Base-by-base conservation (phyloP, 2,329 filamentous ascomycete genomes). In the Microcera coccophila region DNA sequence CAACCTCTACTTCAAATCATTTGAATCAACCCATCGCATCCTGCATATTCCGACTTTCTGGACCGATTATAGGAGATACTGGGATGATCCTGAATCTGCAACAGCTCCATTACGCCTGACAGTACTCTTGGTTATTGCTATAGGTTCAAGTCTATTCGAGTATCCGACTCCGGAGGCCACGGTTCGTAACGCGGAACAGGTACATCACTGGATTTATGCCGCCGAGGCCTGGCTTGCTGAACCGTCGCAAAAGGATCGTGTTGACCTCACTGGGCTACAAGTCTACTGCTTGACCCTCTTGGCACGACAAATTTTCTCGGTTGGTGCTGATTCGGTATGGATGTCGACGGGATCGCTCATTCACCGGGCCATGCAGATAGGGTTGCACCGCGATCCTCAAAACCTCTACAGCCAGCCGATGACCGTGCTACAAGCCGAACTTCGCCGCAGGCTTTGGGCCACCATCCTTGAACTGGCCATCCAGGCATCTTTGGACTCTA, bases 31-130 rank as follows among this genome's bases (percentile, higher is more conserved):
- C 0, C 70, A 77, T 39, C 70, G 75, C 3, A 72, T 81, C 34
- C 55, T 81, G 0, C 77, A 81, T 41, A 55, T 64, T 4, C 75
- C 76, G 0, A 71, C 67, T 0, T 82, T 81, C 45, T 68, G 68
- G 65, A 49, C 61, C 16, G 70, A 77, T 7, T 81, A 78, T 48
- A 45, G 62, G 3, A 56, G 39, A 1, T 74, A 73, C 46, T 79
- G 75, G 75, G 55, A 64, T 3, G 9, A 63, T 3, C 59, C 64
- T 0, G 56, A 59, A 4, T 48, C 5, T 7, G 49, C 53, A 2
- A 44, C 54, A 1, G 44, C 38, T 5, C 55, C 50, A 3, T 20
- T 61, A 3, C 60, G 60, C 3, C 59, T 71, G 4, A 65, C 64
- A n/a, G 47, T 69, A 2, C 59, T 69, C 3, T 62, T 73, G 5